Evolutionary conservation across 768 basidiomycete genomes (phyloP), one percentile per base, ranked within the genome.

Genomic region (Suillus paluster): DNA sequence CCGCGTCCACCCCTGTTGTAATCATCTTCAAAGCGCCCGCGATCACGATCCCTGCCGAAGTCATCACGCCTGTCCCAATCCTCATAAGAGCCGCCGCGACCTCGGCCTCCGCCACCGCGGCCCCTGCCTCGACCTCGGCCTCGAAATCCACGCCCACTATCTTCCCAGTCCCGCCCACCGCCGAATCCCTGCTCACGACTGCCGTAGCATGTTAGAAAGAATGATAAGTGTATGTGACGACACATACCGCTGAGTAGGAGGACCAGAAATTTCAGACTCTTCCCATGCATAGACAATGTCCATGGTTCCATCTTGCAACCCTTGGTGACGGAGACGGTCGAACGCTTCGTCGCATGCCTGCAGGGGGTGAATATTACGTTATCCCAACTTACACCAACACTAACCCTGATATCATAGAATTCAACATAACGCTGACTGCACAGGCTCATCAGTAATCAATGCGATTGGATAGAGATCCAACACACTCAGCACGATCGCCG

Each of bases 221-320:
- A 17, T 1, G 34, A 58, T 54, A 57, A 55, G 23, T 21, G 30
- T 50, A 66, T 45, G 4, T 23, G 21, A 60, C 17, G 41, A 39
- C 7, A 59, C 69, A 50, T 74, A 81, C 79, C 79, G 76, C 66
- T 78, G 79, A 8, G 73, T 81, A 44, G 78, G 77, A 46, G 84
- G 82, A 23, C 83, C 76, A 44, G 82, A 78, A 1, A 79, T 75
- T 61, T 89, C 87, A 7, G 79, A 81, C 14, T 83, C 80, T 61
- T 98, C 95, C 90, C 93, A 97, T 36, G 90, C 90, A 66, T 91
- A 93, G 0, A 85, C 79, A 49, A 98, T 88, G 59, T 96, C 92
- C 86, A 97, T 89, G 1, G 89, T 86, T 15, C 97, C 95, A 68
- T 95, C 94, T 70, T 91, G 90, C 57, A 89, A 70, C 2, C 88